Base-by-base conservation (phyloP, 257 asterid species). In the Fraxinus pennsylvanica region DNA sequence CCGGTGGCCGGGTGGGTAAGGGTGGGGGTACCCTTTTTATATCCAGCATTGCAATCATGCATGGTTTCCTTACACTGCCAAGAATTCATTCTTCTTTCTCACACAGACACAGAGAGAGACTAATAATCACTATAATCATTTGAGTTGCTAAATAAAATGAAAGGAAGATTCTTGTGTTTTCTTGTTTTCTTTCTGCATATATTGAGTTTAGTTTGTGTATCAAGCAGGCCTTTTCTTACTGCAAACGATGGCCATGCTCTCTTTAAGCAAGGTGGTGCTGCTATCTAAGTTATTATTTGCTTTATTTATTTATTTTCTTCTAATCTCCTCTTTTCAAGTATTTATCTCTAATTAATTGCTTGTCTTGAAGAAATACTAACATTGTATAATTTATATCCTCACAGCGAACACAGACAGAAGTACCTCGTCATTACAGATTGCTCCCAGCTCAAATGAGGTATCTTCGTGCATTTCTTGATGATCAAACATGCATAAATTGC, bases 141-240 rank as follows among this genome's bases (percentile, higher is more conserved):
- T 71, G 81, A 70, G 73, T 66, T 77, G n/a, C 43, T 57, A 71
- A 15, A 12, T 67, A 78, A 73, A 81, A 89, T 88, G 92, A 80
- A 82, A 78, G 52, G 74, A 79, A 84, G 78, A 77, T 77, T 81
- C n/a, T 82, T 4, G 30, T 74, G 54, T 72, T 73, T 87, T 33
- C 19, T 82, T 78, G 81, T 83, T 72, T 68, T 87, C 74, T 69
- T 84, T 72, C 75, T 84, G 32, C 72, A 74, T 57, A 54, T 87
- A 29, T 67, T 88, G 30, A 30, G 82, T 65, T 85, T 89, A 83
- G 82, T 67, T 71, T 79, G 82, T 68, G 88, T 72, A 25, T 74
- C 85, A 75, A 80, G 87, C 83, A 89, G 89, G 50, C 80, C 78
- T 8, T 52, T 88, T 63, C 73, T 82, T 4, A 72, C 81, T 6